Evolutionary conservation across 140 eudicot genomes (phyloP), one percentile per base, ranked within the genome.

Genomic region (Cichorium intybus): DNA sequence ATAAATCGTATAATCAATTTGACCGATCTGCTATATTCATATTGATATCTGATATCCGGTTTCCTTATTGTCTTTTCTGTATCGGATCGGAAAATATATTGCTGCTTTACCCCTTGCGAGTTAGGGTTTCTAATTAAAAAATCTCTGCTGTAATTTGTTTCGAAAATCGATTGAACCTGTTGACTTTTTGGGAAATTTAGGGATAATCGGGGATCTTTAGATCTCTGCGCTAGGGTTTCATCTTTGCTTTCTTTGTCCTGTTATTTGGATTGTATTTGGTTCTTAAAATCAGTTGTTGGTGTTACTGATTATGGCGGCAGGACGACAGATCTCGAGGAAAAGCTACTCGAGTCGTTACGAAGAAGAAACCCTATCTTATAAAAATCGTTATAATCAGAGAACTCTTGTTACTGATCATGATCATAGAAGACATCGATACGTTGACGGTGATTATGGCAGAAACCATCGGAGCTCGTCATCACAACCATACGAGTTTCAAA

Each of bases 231-330:
- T 43, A 69, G 75, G 80, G 75, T 75, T 75, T 75, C 45, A 24
- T 73, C 3, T 24, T 68, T 50, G 58, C 15, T 26, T 7, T 10
- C 11, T 46, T 47, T 58, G 52, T 51, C 26, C 28, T 70, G 62
- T 62, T 54, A 49, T 62, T 58, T 75, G 33, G 69, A 39, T 75
- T 62, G 31, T 67, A 64, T 75, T 79, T 43, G 61, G n/a, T n/a
- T n/a, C 70, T 79, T 48, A 74, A 73, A 67, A 46, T 34, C 60
- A 24, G 72, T 61, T 72, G 62, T 72, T 72, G 71, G 75, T 77
- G 60, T 65, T 71, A 61, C 59, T 72, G 47, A 39, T 73, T 43
- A 78, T 72, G 79, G 79, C 79, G 72, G 75, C 82, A 72, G 82
- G 79, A 29, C 60, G 61, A 16, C 60, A 60, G 68, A 60, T 61